These are phyloP conservation scores for Immersiporthe knoxdaviesiana DNA, from an alignment of 2,329 filamentous ascomycete genomes.

Conservation along the genomic window DNA sequence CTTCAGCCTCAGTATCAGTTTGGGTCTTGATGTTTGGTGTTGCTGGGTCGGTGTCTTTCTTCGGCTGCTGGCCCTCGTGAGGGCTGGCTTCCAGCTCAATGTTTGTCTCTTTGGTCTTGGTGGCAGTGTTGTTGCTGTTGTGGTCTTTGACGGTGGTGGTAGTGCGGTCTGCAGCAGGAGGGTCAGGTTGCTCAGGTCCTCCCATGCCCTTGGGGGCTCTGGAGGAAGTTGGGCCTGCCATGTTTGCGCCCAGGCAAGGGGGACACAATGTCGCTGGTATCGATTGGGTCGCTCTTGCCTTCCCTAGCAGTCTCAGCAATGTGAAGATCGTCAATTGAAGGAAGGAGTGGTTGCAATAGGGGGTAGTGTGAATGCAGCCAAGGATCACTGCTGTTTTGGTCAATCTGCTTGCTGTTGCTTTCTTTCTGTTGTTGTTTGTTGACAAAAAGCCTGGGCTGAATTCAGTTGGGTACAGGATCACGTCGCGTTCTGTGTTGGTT, in stretches of 20 bases:
- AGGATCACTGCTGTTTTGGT: background rate
- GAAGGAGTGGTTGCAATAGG: slow-evolving; percentile 12
- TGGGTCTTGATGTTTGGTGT: slow-evolving; percentile 10
- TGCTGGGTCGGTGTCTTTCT: slow-evolving; percentile 4
- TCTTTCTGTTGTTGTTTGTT: background rate
- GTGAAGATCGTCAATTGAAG: background rate
- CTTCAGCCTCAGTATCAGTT: slow-evolving; percentile 9
- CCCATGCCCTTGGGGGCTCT: slow-evolving; percentile 13
- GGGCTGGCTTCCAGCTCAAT: background rate
- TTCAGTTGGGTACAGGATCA: background rate
- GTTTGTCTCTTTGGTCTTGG: background rate
- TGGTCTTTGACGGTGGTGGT: background rate
- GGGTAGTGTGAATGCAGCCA: background rate
- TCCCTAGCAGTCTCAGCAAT: background rate
- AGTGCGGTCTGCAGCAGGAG: background rate
- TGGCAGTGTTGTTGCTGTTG: background rate
- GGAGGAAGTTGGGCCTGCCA: slow-evolving; percentile 16
- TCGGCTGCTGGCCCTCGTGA: background rate
- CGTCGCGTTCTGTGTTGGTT: background rate
- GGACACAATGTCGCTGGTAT: slow-evolving; percentile 19
- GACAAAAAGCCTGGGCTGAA: background rate
- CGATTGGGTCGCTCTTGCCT: background rate
- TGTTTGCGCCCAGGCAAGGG: slow-evolving; percentile 2
- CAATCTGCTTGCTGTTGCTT: background rate
- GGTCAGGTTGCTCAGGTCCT: slow-evolving; percentile 2